These are phyloP conservation scores for Salix dunnii DNA, from an alignment of 345 rosid species.

Conservation along the genomic window DNA sequence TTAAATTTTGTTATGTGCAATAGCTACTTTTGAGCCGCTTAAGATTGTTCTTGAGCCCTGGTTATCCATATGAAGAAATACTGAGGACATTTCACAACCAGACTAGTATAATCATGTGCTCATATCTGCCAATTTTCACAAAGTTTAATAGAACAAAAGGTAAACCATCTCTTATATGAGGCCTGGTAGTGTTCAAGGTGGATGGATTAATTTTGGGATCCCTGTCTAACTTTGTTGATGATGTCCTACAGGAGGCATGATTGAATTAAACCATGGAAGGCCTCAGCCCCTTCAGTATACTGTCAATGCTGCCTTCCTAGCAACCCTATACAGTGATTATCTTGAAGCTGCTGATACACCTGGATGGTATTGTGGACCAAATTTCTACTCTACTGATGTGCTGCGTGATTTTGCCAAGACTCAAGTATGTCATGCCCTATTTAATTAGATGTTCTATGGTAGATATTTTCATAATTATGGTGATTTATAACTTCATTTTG, in stretches of 20 bases:
- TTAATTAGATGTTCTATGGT: constrained; percentile 1
- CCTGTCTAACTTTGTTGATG: constrained; percentile 9
- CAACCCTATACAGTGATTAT: constrained; percentile 74
- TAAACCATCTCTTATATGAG: constrained; percentile 18
- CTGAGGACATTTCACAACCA: constrained; percentile 84
- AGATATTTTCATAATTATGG: constrained; percentile 1
- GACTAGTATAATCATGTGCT: constrained; percentile 81
- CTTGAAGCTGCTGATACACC: constrained; percentile 96
- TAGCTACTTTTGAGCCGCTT: constrained; percentile 78
- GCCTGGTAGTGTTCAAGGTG: neutral
- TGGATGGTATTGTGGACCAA: constrained; percentile 96
- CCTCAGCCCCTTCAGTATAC: constrained; percentile 98
- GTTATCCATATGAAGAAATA: constrained; percentile 90
- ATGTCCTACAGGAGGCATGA: constrained; percentile 66
- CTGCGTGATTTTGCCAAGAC: constrained; percentile 78
- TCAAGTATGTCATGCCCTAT: constrained; percentile 50
- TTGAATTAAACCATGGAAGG: constrained; percentile 79
- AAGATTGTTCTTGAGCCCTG: constrained; percentile 86
- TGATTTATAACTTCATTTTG: constrained; percentile 2
- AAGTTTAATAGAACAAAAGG: constrained; percentile 73
- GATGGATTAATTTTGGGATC: constrained; percentile 11
- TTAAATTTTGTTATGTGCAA: constrained; percentile 1
- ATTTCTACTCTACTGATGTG: constrained; percentile 62
- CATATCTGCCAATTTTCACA: constrained; percentile 60
- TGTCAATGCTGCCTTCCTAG: constrained; percentile 89